phyloP scores from a whole-genome alignment of 2,329 filamentous ascomycete genomes.

The Colletotrichum destructivum region DNA sequence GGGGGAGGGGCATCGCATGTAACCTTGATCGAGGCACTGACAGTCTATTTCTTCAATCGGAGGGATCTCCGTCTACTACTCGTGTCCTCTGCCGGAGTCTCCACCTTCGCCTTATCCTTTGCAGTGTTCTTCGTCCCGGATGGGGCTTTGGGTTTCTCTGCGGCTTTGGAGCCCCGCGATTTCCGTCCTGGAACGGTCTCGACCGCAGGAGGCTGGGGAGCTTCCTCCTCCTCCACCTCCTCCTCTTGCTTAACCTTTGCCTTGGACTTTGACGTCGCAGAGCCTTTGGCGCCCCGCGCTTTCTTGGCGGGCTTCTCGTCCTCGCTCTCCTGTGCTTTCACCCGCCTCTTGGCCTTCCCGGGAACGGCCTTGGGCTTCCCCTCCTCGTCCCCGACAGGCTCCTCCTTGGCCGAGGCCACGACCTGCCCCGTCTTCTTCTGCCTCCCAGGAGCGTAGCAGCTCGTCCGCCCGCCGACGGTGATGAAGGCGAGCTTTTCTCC shows the following conservation, averaged over 20 bases:
- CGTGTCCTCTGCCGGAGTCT: constrained; percentile 38
- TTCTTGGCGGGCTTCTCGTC: constrained; percentile 49
- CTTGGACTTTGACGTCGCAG: constrained; percentile 20
- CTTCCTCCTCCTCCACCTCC: neutral
- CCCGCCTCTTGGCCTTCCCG: constrained; percentile 47
- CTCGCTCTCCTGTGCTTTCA: constrained; percentile 47
- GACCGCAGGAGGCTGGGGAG: constrained; percentile 33
- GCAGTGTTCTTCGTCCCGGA: constrained; percentile 22
- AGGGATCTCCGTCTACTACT: constrained; percentile 48
- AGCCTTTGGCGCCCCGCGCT: constrained; percentile 47
- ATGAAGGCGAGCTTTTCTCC: constrained; percentile 89
- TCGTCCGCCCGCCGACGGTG: constrained; percentile 92
- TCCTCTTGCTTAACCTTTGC: constrained; percentile 38
- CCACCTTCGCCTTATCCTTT: constrained; percentile 22
- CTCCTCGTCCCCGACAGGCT: constrained; percentile 53
- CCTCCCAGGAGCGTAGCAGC: constrained; percentile 85
- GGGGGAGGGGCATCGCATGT: neutral
- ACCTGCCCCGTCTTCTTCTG: constrained; percentile 82
- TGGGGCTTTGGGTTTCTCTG: constrained; percentile 45
- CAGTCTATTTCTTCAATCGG: constrained; percentile 45
- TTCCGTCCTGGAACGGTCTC: constrained; percentile 44
- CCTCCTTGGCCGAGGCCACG: constrained; percentile 60
- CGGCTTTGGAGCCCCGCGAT: constrained; percentile 47
- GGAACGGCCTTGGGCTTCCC: constrained; percentile 35
- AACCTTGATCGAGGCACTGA: constrained; percentile 23